Evolutionary conservation across 225 moss, liverwort and hornwort genomes (phyloP), one percentile per base, ranked within the genome.

Genomic region (Lunularia cruciata): DNA sequence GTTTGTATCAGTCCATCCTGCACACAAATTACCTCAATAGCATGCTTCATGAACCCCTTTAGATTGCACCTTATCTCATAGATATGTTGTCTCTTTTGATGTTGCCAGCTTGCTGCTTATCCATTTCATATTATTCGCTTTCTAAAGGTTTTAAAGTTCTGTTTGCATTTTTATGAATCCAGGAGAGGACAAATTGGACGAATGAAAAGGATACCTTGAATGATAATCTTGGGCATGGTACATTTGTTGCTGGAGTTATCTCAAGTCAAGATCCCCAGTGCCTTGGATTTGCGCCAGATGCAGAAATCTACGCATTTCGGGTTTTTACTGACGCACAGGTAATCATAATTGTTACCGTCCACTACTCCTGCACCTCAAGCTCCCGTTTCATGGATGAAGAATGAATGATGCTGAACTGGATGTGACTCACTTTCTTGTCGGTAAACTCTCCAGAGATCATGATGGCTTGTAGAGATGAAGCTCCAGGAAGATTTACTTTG

Each of bases 241-340:
- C 95, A 38, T 95, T 95, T 77, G 95, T 92, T 70, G 91, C 95
- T 52, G 95, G 95, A 40, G 95, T 95, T 13, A 95, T 95, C 31
- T 95, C 95, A 54, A 92, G 95, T 61, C 91, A 92, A 85, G 92
- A 95, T 73, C 86, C 91, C 25, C 86, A 90, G 73, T 92, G 91
- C 80, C 81, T 95, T 64, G 95, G 95, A 13, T 95, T 92, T 86
- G 95, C 95, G 57, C 95, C 92, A 39, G 92, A 95, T 84, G 95
- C 86, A 47, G 91, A 90, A 76, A 90, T 95, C 48, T 88, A 92
- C 57, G 95, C 95, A 28, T 95, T 95, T 68, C 95, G 95, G 26
- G 95, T 95, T 67, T 95, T 95, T 38, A 95, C 95, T 61, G 95
- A 95, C 87, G 91, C 89, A 68, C 95, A 95, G 95, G 95, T 95